Evolutionary conservation across 164 flowering plant species (phyloP), one percentile per base, ranked within the genome.

Genomic region (Vitis vinifera): DNA sequence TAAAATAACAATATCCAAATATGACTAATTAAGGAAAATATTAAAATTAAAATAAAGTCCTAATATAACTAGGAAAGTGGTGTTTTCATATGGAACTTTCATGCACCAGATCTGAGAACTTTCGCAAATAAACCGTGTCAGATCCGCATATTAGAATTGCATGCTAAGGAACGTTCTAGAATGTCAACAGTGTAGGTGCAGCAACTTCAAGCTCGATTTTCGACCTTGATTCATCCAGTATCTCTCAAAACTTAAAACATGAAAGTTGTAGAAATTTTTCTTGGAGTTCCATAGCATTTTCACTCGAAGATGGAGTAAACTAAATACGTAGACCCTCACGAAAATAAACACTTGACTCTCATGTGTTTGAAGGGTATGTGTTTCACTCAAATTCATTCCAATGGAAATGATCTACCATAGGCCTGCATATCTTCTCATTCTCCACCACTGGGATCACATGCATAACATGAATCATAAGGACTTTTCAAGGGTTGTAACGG

Each of bases 241-340:
- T 51, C 44, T 64, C 67, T 64, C 67, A 51, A 64, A 51, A 51
- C 67, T 64, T 31, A 64, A 64, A 49, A 50, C 67, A 51, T 64
- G 30, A 64, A 64, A 64, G 55, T 64, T 64, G 67, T 64, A 64
- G 67, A 50, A 15, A 9, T 64, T 50, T 64, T 64, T 64, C 67
- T 51, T 64, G 47, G 67, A 0, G 56, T 64, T 64, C 44, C 67
- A 64, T 64, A 50, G 67, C 67, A 64, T 64, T 55, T 55, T 55
- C 27, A 55, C 27, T 55, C 4, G 58, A 55, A 55, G 58, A 15
- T 55, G 58, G 58, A 55, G 58, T 55, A 55, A 55, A 55, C 58
- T 55, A 55, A 55, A 55, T 55, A 15, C 27, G 58, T 55, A 55
- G 27, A 55, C 19, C 58, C 58, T 55, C 58, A 55, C 2, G 58